Percentiles rank a stretch among this genome's conserved stretches.
Evolutionary conservation across 331 rosid genomes (phyloP).

Genomic region (Spiraea crenata): DNA sequence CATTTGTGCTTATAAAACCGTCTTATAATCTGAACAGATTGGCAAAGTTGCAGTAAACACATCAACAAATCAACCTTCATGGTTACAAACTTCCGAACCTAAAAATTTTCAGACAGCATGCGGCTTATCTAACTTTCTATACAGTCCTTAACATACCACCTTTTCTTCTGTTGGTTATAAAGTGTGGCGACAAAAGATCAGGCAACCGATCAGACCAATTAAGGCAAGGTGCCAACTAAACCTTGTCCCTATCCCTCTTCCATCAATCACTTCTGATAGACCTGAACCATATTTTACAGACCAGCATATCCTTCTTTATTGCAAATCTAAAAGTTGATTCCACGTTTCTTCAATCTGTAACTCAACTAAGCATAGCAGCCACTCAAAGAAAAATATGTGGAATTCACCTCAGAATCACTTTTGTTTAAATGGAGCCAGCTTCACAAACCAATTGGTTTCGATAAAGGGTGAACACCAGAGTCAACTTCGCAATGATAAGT

Average conservation of each 20-base stretch:
- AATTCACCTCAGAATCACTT: neutral
- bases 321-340: neutral
- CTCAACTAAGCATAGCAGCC: neutral
- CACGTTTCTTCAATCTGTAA: neutral
- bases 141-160: neutral
- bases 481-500: neutral
- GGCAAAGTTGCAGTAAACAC: neutral
- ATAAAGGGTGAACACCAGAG: too few species aligned
- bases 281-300: neutral
- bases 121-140: neutral
- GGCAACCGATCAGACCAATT: neutral
- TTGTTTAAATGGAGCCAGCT: neutral
- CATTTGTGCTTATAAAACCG: neutral
- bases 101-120: neutral
- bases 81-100: neutral
- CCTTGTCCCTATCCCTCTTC: neutral
- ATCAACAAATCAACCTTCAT: neutral
- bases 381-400: neutral
- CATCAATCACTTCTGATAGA: neutral
- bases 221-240: neutral
- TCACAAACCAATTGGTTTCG: neutral
- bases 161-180: neutral
- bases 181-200: neutral
- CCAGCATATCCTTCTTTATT: neutral
- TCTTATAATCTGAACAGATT: neutral